These are phyloP conservation scores for Fusarium metavorans DNA, from an alignment of 2,329 filamentous ascomycete species.

Conservation along the genomic window DNA sequence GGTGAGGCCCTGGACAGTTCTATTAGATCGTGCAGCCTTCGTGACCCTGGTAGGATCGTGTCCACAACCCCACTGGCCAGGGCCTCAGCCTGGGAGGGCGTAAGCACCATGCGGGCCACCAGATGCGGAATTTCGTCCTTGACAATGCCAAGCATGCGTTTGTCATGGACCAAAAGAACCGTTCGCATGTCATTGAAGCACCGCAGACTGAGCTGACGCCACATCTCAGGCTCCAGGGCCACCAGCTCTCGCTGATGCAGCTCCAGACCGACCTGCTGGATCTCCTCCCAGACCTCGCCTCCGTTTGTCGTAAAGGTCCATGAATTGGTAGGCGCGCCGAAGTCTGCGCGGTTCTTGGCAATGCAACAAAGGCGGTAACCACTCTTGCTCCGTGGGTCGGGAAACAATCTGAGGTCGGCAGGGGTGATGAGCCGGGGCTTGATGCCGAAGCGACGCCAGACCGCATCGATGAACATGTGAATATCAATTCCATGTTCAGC, in stretches of 20 bases:
- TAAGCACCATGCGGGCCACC: conserved; percentile 43
- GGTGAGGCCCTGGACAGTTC: conserved; percentile 17
- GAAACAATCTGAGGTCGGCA: conserved; percentile 48
- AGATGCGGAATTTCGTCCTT: conserved; percentile 49
- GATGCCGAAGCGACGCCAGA: conserved; percentile 44
- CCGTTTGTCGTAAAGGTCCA: conserved; percentile 27
- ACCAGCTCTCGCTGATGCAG: conserved; percentile 54
- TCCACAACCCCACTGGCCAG: conserved; percentile 48
- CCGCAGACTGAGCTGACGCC: conserved; percentile 51
- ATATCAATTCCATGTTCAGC: conserved; percentile 54
- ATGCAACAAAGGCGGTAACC: conserved; percentile 49
- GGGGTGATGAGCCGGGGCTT: conserved; percentile 51
- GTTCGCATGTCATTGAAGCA: conserved; percentile 58
- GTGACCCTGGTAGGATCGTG: conserved; percentile 49
- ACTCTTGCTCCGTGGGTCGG: conserved; percentile 35
- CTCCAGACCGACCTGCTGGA: conserved; percentile 55
- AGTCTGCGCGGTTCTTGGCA: conserved; percentile 3
- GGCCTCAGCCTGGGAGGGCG: conserved; percentile 38
- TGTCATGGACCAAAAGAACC: conserved; percentile 56
- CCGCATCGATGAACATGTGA: conserved; percentile 51
- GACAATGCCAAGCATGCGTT: conserved; percentile 56
- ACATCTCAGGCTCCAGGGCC: conserved; percentile 45
- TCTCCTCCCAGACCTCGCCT: conserved; percentile 47
- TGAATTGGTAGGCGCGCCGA: background rate
- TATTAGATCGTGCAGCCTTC: conserved; percentile 39